phyloP scores from a whole-genome alignment of 164 flowering plant species.

The Buxus sempervirens region DNA sequence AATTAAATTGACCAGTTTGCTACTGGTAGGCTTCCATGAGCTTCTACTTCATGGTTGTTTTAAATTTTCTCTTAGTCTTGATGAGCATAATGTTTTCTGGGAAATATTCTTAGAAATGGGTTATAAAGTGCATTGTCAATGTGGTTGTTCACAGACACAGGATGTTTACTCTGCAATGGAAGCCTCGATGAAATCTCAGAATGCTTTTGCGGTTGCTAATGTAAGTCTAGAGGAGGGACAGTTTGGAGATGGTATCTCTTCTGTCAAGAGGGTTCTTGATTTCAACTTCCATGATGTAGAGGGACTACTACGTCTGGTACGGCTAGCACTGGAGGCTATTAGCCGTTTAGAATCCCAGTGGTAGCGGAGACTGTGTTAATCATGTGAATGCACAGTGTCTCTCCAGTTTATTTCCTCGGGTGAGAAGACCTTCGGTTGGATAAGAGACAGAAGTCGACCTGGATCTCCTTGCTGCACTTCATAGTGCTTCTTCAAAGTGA shows the following conservation, averaged over 20 bases:
- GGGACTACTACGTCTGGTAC: slow-evolving; percentile 52
- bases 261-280: slow-evolving; percentile 61
- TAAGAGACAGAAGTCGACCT: slow-evolving; percentile 2
- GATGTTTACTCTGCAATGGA: slow-evolving; percentile 74
- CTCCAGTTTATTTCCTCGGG: slow-evolving; percentile 23
- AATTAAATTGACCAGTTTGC: not conserved
- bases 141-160: slow-evolving; percentile 49
- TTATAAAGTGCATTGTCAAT: not conserved
- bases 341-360: slow-evolving; percentile 33
- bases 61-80: too few relatives aligned
- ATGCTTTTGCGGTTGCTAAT: slow-evolving; percentile 57
- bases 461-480: slow-evolving; percentile 10
- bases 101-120: too few relatives aligned
- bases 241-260: slow-evolving; percentile 34
- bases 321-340: slow-evolving; percentile 59
- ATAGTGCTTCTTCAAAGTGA: slow-evolving; percentile 9
- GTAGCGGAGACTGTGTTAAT: slow-evolving; percentile 18
- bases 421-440: slow-evolving; percentile 11
- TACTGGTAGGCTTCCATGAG: not conserved
- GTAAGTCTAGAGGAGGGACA: slow-evolving; percentile 29
- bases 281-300: slow-evolving; percentile 77
- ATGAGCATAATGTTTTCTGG: too few relatives aligned
- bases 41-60: not conserved
- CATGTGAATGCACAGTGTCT: slow-evolving; percentile 17
- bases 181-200: slow-evolving; percentile 57